Percentiles rank a stretch among this genome's conserved stretches.
These are phyloP conservation scores for Saitozyma podzolica DNA, from an alignment of 768 basidiomycete genomes.

Conservation along the genomic window DNA sequence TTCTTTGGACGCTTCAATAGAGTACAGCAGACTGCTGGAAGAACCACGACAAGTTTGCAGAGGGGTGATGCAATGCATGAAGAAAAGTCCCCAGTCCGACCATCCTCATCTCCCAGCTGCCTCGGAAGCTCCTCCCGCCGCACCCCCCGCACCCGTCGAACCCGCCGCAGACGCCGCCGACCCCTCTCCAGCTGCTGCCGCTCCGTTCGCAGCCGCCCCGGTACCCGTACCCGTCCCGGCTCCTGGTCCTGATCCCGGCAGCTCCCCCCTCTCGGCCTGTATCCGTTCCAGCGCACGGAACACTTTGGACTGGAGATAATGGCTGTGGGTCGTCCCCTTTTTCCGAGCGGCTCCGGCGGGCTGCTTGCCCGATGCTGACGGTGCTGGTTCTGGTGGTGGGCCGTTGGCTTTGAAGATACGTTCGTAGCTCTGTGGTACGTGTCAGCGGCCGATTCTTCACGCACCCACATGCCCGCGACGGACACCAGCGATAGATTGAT, in stretches of 20 bases:
- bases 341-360: constrained; percentile 4
- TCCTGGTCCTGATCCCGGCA: constrained; percentile 14
- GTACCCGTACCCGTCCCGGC: constrained; percentile 4
- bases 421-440: constrained; percentile 74
- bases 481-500: neutral
- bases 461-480: neutral
- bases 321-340: constrained; percentile 60
- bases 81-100: neutral
- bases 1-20: too few relatives aligned
- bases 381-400: constrained; percentile 61
- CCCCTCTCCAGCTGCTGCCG: neutral
- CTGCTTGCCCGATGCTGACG: constrained; percentile 51
- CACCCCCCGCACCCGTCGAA: neutral
- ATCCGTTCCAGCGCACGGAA: constrained; percentile 89
- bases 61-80: constrained; percentile 13
- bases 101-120: too few relatives aligned
- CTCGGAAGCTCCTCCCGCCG: neutral
- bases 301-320: constrained; percentile 97
- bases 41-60: neutral
- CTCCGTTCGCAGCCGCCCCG: neutral
- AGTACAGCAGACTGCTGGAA: neutral
- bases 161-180: neutral
- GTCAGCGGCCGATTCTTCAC: neutral
- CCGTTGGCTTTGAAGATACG: constrained; percentile 88
- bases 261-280: constrained; percentile 71